Base-by-base conservation (phyloP, 441 rosid genomes). In the Sinapis alba region DNA sequence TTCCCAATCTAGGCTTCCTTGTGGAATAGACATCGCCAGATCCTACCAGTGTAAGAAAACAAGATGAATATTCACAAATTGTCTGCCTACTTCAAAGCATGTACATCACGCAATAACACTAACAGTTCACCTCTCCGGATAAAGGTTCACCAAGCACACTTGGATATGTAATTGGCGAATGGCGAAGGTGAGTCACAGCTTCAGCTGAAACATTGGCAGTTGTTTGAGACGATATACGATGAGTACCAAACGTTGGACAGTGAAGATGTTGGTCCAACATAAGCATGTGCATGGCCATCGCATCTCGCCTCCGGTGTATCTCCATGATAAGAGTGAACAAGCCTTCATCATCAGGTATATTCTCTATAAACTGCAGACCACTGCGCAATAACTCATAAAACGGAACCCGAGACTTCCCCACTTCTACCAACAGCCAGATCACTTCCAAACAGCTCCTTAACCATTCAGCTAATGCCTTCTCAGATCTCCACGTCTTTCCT, bases 1-100 rank as follows among this genome's bases (percentile, higher is more conserved):
- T 82, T 96, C 97, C 98, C 98, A 96, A 73, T 96, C 99, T 78
- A 96, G 85, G 84, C 99, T 93, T 83, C 98, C 97, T 82, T 85
- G 85, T 80, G 89, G 96, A 81, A 96, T 89, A 72, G 89, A 90
- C 80, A 64, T 87, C 36, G 99, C 97, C 81, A 93, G 90, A 79
- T 96, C 99, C 99, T 96, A 77, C 64, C 72, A 69, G 23, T 4
- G 50, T 38, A 6, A 15, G 66, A 1, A 18, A 2, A 8, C 60
- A 80, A 76, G 34, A 59, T 41, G 61, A 19, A 69, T 71, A 54
- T 3, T 28, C 57, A 53, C 6, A 32, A 71, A 45, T 28, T 47
- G 36, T 30, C 50, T 50, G 50, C 36, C 62, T 45, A 50, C 24
- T 34, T 62, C 26, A 66, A 66, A 65, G 18, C 77, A 43, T 71